phyloP scores from a whole-genome alignment of 2,329 filamentous ascomycete species.

The Pseudogymnoascus sp. region DNA sequence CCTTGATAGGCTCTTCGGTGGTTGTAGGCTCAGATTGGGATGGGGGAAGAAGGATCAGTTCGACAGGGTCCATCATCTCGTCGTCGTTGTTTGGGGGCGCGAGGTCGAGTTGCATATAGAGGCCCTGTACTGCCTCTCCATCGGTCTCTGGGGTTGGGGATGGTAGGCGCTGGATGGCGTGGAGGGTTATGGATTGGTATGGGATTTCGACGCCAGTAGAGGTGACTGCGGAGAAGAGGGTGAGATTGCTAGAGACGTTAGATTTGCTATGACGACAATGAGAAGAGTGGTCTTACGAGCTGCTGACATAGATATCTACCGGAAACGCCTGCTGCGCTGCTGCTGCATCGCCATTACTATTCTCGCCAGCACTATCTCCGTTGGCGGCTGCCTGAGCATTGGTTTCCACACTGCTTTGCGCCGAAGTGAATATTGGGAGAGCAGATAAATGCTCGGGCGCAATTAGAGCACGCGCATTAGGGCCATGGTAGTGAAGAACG shows the following conservation, averaged over 20 bases:
- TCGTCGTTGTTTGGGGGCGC: constrained; percentile 43
- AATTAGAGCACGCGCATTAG: constrained; percentile 49
- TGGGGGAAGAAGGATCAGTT: constrained; percentile 56
- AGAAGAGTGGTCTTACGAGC: not conserved
- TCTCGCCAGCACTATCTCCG: constrained; percentile 20
- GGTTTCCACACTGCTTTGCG: constrained; percentile 41
- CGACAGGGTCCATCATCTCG: constrained; percentile 54
- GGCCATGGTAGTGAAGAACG: constrained; percentile 57
- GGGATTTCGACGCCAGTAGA: constrained; percentile 58
- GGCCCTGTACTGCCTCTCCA: constrained; percentile 30
- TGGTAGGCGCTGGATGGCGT: constrained; percentile 56
- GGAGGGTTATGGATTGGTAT: constrained; percentile 66
- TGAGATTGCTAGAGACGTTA: constrained; percentile 41
- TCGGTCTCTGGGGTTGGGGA: constrained; percentile 25
- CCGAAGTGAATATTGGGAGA: constrained; percentile 39
- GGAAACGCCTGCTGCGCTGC: constrained; percentile 29
- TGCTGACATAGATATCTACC: constrained; percentile 48
- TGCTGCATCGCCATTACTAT: constrained; percentile 12
- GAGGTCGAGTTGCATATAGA: constrained; percentile 58
- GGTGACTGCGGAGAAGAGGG: constrained; percentile 51
- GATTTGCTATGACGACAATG: constrained; percentile 18
- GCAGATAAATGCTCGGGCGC: constrained; percentile 44
- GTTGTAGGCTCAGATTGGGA: constrained; percentile 30
- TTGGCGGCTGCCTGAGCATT: constrained; percentile 28
- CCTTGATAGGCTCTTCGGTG: constrained; percentile 24